phyloP scores from a whole-genome alignment of 352 stramenopile genomes.

The Pythium brachiatum region DNA sequence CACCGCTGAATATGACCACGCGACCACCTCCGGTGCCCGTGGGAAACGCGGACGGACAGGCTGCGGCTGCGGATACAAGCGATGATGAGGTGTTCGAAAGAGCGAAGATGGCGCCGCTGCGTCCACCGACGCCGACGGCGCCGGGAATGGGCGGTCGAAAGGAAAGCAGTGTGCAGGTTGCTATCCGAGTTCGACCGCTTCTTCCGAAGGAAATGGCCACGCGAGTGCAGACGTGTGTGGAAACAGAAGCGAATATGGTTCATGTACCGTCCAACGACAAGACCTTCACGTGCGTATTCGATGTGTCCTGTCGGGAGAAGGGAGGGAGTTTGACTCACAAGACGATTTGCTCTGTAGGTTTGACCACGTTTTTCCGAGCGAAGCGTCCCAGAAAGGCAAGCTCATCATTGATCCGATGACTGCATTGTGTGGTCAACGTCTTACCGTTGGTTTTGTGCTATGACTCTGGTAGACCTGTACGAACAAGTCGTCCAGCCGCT shows the following conservation, averaged over 20 bases:
- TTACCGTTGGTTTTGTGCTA: too few relatives aligned
- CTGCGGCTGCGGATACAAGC: background rate
- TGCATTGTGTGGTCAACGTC: background rate
- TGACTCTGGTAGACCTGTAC: slow-evolving; percentile 48
- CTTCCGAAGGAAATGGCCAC: slow-evolving; percentile 70
- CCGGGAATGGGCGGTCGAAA: slow-evolving; percentile 24
- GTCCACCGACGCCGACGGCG: slow-evolving; percentile 4
- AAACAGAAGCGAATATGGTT: slow-evolving; percentile 38
- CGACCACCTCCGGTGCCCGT: slow-evolving; percentile 9
- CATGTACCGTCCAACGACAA: slow-evolving; percentile 39
- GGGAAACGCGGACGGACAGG: background rate
- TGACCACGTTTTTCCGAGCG: slow-evolving; percentile 74
- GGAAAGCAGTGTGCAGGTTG: slow-evolving; percentile 72
- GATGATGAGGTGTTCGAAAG: background rate
- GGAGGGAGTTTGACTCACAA: background rate
- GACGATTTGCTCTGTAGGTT: slow-evolving; percentile 39
- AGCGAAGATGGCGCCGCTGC: background rate
- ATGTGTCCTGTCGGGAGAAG: background rate
- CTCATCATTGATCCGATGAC: background rate
- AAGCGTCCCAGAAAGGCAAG: slow-evolving; percentile 48
- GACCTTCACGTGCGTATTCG: slow-evolving; percentile 58
- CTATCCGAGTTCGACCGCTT: slow-evolving; percentile 73
- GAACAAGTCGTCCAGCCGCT: slow-evolving; percentile 69
- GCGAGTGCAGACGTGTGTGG: slow-evolving; percentile 45
- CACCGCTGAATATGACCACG: slow-evolving; percentile 11